These are phyloP conservation scores for Mercurialis annua DNA, from an alignment of 345 rosid species.

Conservation along the genomic window DNA sequence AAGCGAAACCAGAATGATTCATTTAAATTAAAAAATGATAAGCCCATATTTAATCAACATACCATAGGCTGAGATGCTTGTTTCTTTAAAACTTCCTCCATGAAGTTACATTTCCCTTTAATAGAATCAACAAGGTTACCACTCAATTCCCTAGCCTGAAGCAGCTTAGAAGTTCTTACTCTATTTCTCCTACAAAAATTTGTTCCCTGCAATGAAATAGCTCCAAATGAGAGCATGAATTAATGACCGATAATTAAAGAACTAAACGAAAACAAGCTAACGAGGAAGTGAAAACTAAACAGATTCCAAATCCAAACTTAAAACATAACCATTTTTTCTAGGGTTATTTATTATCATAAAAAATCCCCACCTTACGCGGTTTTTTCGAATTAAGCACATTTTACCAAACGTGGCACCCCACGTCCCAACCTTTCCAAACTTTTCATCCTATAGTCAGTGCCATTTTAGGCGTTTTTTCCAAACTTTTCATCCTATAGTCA, in stretches of 20 bases:
- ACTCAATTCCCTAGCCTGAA: conserved; percentile 61
- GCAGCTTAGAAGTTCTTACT: conserved; percentile 41
- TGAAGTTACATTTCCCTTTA: conserved; percentile 46
- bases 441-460: too few species aligned
- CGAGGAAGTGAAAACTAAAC: neutral
- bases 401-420: too few species aligned
- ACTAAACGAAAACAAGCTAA: neutral
- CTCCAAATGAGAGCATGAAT: neutral
- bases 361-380: too few species aligned
- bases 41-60: conserved; percentile 13
- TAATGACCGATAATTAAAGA: neutral
- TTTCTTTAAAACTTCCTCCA: conserved; percentile 59
- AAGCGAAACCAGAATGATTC: neutral
- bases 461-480: too few species aligned
- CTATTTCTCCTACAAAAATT: conserved; percentile 20
- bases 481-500: too few species aligned
- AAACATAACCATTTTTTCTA: neutral
- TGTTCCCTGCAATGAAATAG: conserved; percentile 20
- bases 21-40: neutral
- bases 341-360: too few species aligned
- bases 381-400: too few species aligned
- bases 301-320: neutral
- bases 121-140: conserved; percentile 37
- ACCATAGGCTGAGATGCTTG: conserved; percentile 68
- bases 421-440: too few species aligned